These are phyloP conservation scores for Phialophora macrospora DNA, from an alignment of 2,329 filamentous ascomycete species.

Conservation along the genomic window DNA sequence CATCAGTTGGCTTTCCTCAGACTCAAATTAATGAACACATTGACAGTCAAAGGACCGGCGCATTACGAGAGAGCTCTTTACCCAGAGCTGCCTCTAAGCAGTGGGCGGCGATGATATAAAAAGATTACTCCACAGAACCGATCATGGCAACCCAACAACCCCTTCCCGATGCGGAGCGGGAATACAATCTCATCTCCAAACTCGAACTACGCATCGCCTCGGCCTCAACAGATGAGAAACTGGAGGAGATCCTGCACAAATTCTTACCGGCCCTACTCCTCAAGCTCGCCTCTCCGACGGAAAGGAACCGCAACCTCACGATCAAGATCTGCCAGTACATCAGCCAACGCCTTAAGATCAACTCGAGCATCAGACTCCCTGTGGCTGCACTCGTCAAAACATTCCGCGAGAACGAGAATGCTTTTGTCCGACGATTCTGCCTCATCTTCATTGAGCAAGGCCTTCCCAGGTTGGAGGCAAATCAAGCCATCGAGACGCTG, in stretches of 20 bases:
- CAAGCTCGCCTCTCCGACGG: slow-evolving; percentile 81
- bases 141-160: slow-evolving; percentile 12
- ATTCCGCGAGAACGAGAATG: slow-evolving; percentile 77
- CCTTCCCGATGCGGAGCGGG: slow-evolving; percentile 62
- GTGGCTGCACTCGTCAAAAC: slow-evolving; percentile 84
- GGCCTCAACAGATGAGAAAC: slow-evolving; percentile 80
- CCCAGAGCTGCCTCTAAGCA: neutral
- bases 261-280: slow-evolving; percentile 83
- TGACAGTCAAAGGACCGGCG: neutral
- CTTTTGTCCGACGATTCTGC: slow-evolving; percentile 85
- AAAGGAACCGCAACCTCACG: slow-evolving; percentile 78
- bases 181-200: slow-evolving; percentile 81
- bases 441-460: slow-evolving; percentile 89
- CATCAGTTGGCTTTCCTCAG: neutral
- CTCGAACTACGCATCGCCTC: slow-evolving; percentile 84
- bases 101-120: neutral
- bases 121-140: neutral
- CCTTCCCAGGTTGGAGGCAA: slow-evolving; percentile 62
- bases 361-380: slow-evolving; percentile 73
- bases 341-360: slow-evolving; percentile 66
- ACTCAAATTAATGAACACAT: too few species aligned
- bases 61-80: neutral
- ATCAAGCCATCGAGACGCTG: slow-evolving; percentile 73
- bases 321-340: slow-evolving; percentile 74
- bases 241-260: slow-evolving; percentile 75